Evolutionary conservation across 352 stramenopile genomes (phyloP).

Genomic region (Saprolegnia parasitica): DNA sequence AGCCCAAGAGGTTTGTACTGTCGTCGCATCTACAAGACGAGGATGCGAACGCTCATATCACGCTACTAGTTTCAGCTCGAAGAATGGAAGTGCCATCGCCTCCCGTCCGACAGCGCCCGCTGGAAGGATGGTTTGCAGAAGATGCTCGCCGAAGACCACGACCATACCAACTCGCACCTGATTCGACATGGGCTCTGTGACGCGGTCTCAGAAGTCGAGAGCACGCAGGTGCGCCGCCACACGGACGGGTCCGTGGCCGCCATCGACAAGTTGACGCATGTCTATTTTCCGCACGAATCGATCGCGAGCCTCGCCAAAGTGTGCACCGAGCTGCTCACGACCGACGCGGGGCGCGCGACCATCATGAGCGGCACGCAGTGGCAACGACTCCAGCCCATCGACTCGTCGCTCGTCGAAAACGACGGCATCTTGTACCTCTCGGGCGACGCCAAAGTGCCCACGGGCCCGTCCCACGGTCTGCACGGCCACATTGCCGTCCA

Average conservation of each 20-base stretch:
- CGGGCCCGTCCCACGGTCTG: background rate
- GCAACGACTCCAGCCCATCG: constrained; percentile 3
- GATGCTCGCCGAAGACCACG: constrained; percentile 17
- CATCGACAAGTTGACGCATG: constrained; percentile 20
- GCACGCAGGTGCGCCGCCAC: constrained; percentile 1
- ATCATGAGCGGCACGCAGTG: constrained; percentile 10
- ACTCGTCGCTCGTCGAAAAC: background rate
- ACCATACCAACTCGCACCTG: constrained; percentile 7
- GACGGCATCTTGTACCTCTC: constrained; percentile 8
- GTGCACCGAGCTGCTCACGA: constrained; percentile 2
- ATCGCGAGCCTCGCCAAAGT: background rate
- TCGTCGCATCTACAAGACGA: background rate
- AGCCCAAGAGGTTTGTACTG: background rate
- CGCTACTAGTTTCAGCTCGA: background rate
- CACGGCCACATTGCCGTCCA: constrained; percentile 15
- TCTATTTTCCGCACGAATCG: background rate
- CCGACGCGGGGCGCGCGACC: background rate
- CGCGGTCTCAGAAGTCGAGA: background rate
- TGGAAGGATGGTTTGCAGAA: constrained; percentile 16
- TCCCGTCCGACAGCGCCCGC: background rate
- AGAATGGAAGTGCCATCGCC: constrained; percentile 18
- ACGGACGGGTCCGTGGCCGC: background rate
- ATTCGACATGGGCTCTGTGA: constrained; percentile 2
- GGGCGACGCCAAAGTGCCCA: constrained; percentile 6
- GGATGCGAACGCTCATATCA: background rate